These are phyloP conservation scores for Wickerhamomyces queroliae DNA, from an alignment of 805 yeast species.

Conservation along the genomic window DNA sequence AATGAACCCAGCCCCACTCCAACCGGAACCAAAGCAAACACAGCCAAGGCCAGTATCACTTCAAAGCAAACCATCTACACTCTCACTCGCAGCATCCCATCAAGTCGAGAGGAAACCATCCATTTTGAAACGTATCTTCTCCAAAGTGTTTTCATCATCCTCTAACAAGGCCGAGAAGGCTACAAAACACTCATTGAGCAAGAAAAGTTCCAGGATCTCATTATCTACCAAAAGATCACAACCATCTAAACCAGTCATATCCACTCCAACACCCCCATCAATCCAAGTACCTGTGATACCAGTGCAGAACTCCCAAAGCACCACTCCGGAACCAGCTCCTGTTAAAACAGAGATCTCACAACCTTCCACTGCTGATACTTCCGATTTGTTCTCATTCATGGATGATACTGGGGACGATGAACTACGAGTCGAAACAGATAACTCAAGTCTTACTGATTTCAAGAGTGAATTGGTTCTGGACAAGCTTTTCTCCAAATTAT, in stretches of 20 bases:
- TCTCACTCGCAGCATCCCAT: not conserved
- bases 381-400: conserved; percentile 18
- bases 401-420: conserved; percentile 20
- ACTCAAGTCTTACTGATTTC: conserved; percentile 5
- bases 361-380: conserved; percentile 1
- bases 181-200: not conserved
- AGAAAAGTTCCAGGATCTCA: not conserved
- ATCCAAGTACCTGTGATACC: not conserved
- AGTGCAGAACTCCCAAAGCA: not conserved
- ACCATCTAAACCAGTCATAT: not conserved
- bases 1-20: not conserved
- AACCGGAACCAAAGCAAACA: not conserved
- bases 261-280: not conserved
- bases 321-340: not conserved
- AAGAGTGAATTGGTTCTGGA: conserved; percentile 8
- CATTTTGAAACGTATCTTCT: conserved; percentile 15
- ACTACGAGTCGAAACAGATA: conserved; percentile 7
- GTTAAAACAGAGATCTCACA: not conserved
- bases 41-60: not conserved
- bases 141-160: conserved; percentile 8
- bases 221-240: conserved; percentile 3
- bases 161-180: not conserved
- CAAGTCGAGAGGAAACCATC: conserved; percentile 16
- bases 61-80: not conserved
- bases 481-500: conserved; percentile 9